Evolutionary conservation across 139 green algal genomes (phyloP).

Genomic region (Pseudopediastrum boryanum): DNA sequence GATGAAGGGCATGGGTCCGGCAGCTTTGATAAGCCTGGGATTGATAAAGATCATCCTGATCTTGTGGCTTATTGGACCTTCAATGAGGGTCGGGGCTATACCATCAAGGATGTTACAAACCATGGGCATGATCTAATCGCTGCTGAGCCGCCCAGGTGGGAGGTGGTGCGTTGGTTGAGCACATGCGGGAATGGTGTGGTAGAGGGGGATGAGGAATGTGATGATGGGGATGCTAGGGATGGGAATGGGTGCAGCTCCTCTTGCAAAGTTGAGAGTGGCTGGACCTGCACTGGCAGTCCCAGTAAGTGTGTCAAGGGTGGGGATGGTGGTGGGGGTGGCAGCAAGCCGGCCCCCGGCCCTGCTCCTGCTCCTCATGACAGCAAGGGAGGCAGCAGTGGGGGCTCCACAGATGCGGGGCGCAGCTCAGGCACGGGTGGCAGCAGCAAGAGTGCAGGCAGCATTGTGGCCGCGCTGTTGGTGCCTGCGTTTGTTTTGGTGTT

Average conservation of each 20-base stretch:
- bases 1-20: slow-evolving; percentile 55
- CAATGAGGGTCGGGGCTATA: slow-evolving; percentile 75
- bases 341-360: background rate
- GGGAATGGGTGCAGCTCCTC: slow-evolving; percentile 76
- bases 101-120: slow-evolving; percentile 70
- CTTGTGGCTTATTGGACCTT: slow-evolving; percentile 89
- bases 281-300: slow-evolving; percentile 47
- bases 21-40: slow-evolving; percentile 44
- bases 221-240: slow-evolving; percentile 68
- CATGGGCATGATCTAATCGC: slow-evolving; percentile 77
- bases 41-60: slow-evolving; percentile 56
- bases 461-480: slow-evolving; percentile 29
- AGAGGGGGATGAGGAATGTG: slow-evolving; percentile 86
- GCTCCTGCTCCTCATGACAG: background rate
- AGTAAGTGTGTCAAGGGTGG: slow-evolving; percentile 39
- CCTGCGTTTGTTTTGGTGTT: slow-evolving; percentile 18
- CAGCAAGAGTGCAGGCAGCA: background rate
- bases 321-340: background rate
- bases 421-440: background rate
- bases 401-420: background rate
- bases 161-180: slow-evolving; percentile 75
- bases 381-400: background rate
- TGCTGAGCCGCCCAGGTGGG: slow-evolving; percentile 65
- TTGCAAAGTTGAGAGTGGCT: slow-evolving; percentile 70
- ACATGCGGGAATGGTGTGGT: slow-evolving; percentile 84